Conservation (phyloP, 352 stramenopile genomes). For the Pelagophyceae sp. region DNA sequence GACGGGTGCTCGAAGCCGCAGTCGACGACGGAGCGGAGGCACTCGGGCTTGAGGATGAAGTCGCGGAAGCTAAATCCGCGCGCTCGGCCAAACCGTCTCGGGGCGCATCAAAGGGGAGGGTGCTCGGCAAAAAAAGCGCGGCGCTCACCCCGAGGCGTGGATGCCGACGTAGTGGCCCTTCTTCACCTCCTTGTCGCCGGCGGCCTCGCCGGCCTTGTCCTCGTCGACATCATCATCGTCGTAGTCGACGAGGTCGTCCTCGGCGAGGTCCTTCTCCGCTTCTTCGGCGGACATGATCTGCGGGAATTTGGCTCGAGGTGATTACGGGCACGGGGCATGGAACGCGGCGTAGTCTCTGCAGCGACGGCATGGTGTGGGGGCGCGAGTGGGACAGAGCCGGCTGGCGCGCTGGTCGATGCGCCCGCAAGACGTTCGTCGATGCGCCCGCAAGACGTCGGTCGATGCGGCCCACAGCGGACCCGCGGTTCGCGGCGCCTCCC, state of each 20-base stretch:
- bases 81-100: too few relatives aligned
- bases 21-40: conserved; percentile 93
- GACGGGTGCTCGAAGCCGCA: conserved; percentile 99
- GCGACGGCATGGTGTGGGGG: too few relatives aligned
- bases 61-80: conserved; percentile 90
- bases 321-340: too few relatives aligned
- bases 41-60: conserved; percentile 98
- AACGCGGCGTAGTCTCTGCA: too few relatives aligned
- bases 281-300: conserved; percentile 13
- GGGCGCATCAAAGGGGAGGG: not conserved
- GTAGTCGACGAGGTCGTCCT: conserved; percentile 14
- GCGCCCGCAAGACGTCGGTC: too few relatives aligned
- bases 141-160: conserved; percentile 74
- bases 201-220: conserved; percentile 1
- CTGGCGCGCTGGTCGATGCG: too few relatives aligned
- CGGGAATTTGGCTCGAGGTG: too few relatives aligned
- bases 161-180: conserved; percentile 99
- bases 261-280: not conserved
- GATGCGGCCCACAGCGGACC: too few relatives aligned
- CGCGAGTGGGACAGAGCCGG: too few relatives aligned
- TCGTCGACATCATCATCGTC: conserved; percentile 18
- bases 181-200: conserved; percentile 14
- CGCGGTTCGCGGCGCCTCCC: too few relatives aligned
- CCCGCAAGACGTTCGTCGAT: too few relatives aligned
- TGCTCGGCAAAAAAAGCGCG: not conserved